A percentile compares a stretch with the other conserved stretches of the same genome.
These are phyloP conservation scores for Mucor plumbeus DNA, from an alignment of 371 early-diverging fungal genomes.

Conservation along the genomic window DNA sequence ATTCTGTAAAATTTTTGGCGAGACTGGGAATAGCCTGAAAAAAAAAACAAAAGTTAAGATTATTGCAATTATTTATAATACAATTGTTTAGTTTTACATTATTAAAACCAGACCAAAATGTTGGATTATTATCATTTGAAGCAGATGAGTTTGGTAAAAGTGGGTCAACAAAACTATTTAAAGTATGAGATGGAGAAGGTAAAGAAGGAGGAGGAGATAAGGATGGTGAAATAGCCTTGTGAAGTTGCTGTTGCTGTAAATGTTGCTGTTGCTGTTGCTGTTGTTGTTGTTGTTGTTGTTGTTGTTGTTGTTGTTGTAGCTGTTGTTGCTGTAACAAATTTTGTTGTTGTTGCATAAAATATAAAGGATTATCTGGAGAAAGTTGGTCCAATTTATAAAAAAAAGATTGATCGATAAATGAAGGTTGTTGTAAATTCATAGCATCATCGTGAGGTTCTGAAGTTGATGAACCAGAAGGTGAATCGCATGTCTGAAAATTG, in stretches of 20 bases:
- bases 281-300: slow-evolving; percentile 7
- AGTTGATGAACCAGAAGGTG: slow-evolving; percentile 39
- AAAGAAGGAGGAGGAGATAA: slow-evolving; percentile 19
- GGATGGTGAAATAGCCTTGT: not conserved
- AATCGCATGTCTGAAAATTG: slow-evolving; percentile 30
- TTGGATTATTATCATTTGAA: not conserved
- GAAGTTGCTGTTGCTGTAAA: slow-evolving; percentile 25
- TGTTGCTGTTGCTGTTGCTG: not conserved
- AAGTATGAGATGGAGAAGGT: slow-evolving; percentile 17
- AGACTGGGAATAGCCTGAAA: slow-evolving; percentile 52
- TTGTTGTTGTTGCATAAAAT: slow-evolving; percentile 42
- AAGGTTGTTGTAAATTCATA: slow-evolving; percentile 24
- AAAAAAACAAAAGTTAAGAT: slow-evolving; percentile 18
- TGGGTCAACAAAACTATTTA: slow-evolving; percentile 23
- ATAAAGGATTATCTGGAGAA: slow-evolving; percentile 37
- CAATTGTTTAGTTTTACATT: slow-evolving; percentile 27
- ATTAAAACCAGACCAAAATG: slow-evolving; percentile 54
- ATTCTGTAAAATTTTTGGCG: slow-evolving; percentile 52
- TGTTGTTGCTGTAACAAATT: slow-evolving; percentile 30
- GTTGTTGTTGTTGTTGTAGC: not conserved
- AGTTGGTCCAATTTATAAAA: slow-evolving; percentile 48
- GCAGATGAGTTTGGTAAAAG: slow-evolving; percentile 20
- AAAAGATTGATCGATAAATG: slow-evolving; percentile 41
- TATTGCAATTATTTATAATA: slow-evolving; percentile 8
- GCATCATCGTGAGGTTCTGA: slow-evolving; percentile 38